Conservation (phyloP, 2,329 filamentous ascomycete genomes). For the Diaporthe citri region DNA sequence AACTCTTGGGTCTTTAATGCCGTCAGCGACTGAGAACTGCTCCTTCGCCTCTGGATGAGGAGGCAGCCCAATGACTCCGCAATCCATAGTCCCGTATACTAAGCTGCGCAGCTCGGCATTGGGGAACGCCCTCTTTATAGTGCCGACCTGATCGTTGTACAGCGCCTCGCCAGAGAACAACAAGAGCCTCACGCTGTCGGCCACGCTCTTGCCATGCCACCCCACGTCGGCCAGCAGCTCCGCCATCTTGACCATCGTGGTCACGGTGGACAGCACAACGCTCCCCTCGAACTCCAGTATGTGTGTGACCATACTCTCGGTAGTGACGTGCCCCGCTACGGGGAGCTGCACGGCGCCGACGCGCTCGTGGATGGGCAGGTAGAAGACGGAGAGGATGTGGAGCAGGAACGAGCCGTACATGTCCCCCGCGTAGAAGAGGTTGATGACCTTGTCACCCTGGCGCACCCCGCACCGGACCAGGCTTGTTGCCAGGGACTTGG, state of each 20-base stretch:
- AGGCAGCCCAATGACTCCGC: conserved; percentile 21
- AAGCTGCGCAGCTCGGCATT: conserved; percentile 17
- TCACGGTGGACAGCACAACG: conserved; percentile 30
- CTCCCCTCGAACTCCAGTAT: conserved; percentile 10
- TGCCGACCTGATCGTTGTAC: conserved; percentile 16
- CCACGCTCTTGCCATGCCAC: not conserved
- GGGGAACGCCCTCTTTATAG: conserved; percentile 11
- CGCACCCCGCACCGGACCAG: conserved; percentile 24
- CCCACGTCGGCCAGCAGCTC: not conserved
- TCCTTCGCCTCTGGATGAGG: conserved; percentile 4
- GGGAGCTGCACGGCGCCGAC: conserved; percentile 23
- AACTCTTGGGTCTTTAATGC: not conserved
- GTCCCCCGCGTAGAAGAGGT: conserved; percentile 33
- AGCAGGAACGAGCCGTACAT: conserved; percentile 34
- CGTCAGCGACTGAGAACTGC: not conserved
- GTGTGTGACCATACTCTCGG: conserved; percentile 14
- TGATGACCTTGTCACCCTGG: conserved; percentile 17
- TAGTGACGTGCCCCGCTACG: conserved; percentile 19
- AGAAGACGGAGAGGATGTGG: conserved; percentile 27
- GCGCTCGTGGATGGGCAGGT: not conserved
- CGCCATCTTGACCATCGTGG: conserved; percentile 33
- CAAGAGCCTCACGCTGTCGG: conserved; percentile 10
- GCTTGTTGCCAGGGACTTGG: not conserved
- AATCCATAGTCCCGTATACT: conserved; percentile 32
- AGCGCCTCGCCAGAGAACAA: conserved; percentile 34